Percentiles rank a stretch among this genome's conserved stretches.
phyloP scores from a whole-genome alignment of 2,329 filamentous ascomycete genomes.

The Trichocomaceae sp. region DNA sequence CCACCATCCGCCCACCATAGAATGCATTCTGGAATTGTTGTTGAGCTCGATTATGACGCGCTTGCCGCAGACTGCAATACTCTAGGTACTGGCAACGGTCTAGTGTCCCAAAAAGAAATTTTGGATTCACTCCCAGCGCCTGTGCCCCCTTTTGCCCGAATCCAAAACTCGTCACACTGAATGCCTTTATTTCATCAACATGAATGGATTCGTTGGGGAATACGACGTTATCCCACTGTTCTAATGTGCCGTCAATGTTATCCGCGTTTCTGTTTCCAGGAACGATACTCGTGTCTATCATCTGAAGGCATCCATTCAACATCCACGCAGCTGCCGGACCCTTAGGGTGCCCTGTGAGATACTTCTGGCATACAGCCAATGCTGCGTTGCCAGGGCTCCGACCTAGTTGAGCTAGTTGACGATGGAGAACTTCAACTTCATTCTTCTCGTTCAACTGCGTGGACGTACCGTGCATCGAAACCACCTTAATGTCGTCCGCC shows the following conservation, averaged over 20 bases:
- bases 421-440: constrained; percentile 95
- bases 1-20: neutral
- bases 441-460: constrained; percentile 99
- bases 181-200: constrained; percentile 95
- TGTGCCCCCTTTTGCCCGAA: constrained; percentile 99
- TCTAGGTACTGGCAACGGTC: constrained; percentile 72
- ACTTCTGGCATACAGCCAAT: constrained; percentile 69
- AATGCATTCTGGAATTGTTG: neutral
- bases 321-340: constrained; percentile 99
- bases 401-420: constrained; percentile 90
- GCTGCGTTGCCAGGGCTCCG: constrained; percentile 94
- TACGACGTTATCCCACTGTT: constrained; percentile 95
- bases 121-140: constrained; percentile 91
- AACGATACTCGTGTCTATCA: constrained; percentile 86
- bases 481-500: constrained; percentile 87
- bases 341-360: constrained; percentile 96
- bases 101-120: constrained; percentile 87
- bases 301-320: constrained; percentile 96
- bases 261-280: constrained; percentile 97
- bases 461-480: constrained; percentile 97
- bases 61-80: constrained; percentile 46
- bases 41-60: neutral
- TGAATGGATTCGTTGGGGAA: constrained; percentile 93
- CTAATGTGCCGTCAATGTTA: constrained; percentile 92
- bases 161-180: constrained; percentile 97